Conservation (phyloP, 2,329 filamentous ascomycete species). For the Pleomassaria siparia region DNA sequence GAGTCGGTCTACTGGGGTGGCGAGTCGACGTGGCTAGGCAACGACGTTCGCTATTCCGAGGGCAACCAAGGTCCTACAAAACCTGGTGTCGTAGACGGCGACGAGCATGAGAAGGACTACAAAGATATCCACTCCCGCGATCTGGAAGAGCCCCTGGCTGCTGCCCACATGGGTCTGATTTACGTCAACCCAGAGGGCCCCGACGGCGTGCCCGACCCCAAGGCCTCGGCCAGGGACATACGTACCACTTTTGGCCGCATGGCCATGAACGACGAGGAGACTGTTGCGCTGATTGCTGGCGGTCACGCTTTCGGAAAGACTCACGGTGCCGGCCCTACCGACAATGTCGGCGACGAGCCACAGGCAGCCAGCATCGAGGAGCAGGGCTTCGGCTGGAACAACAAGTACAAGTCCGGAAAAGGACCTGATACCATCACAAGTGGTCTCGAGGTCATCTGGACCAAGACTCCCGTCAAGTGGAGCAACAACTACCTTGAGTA, state of each 20-base stretch:
- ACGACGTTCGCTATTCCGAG: constrained; percentile 66
- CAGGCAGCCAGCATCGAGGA: constrained; percentile 63
- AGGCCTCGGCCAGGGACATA: constrained; percentile 71
- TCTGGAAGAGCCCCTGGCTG: constrained; percentile 67
- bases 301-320: constrained; percentile 82
- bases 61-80: constrained; percentile 51
- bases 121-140: constrained; percentile 57
- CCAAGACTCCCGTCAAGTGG: constrained; percentile 74
- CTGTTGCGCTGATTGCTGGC: constrained; percentile 75
- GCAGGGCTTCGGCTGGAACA: constrained; percentile 74
- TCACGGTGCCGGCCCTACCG: constrained; percentile 67
- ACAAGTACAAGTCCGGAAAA: constrained; percentile 64
- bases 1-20: constrained; percentile 77
- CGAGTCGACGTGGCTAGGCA: constrained; percentile 74
- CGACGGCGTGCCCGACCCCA: constrained; percentile 69
- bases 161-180: constrained; percentile 75
- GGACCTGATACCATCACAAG: constrained; percentile 74
- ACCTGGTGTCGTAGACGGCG: constrained; percentile 41
- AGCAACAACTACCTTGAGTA: constrained; percentile 74
- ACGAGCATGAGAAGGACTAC: constrained; percentile 34
- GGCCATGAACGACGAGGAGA: constrained; percentile 84
- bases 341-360: constrained; percentile 68
- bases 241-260: constrained; percentile 74
- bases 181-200: constrained; percentile 83
- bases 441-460: constrained; percentile 80